Base-by-base conservation (phyloP, 768 basidiomycete genomes). In the Psilocybe azurescens region DNA sequence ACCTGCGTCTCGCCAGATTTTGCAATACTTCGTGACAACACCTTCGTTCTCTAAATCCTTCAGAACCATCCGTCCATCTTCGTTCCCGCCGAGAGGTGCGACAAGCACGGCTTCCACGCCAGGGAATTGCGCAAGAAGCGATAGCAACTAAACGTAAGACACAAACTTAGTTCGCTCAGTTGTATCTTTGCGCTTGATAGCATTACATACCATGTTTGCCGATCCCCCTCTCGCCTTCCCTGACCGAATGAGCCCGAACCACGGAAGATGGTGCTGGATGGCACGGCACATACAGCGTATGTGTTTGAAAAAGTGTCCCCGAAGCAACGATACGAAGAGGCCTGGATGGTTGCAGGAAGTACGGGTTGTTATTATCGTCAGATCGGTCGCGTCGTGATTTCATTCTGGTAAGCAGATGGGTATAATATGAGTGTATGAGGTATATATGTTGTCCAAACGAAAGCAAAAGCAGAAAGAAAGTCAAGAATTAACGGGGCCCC, bases 251-350 rank as follows among this genome's bases (percentile, higher is more conserved):
- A 0, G 93, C 91, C 49, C 93, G 89, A 2, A 86, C 72, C 1
- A 83, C 87, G 6, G 83, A 81, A 10, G 81, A 78, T 1, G 87
- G 86, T 11, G 73, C 71, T 1, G 91, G 90, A 61, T 90, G 84
- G 13, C 79, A 71, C 20, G 86, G 85, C 3, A 94, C 68, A 41
- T 79, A 78, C 53, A 95, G 82, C 0, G 86, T 88, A 72, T 93
- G 88, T 5, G 90, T 91, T 48, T 90, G 74, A 71, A 94, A 94
- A 44, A 95, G 82, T 9, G 93, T 91, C 13, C 93, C 93, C 11
- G 89, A 88, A 2, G 90, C 90, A 44, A 94, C 83, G 28, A 94
- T 86, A 48, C 91, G 88, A 16, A 92, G 79, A n/a, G 84, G 79
- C 67, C 72, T 77, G 53, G 72, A 56, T 56, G 68, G 68, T 47